Evolutionary conservation across 2,329 filamentous ascomycete species (phyloP), one percentile per base, ranked within the genome.

Genomic region (Leptographium wingfieldii): DNA sequence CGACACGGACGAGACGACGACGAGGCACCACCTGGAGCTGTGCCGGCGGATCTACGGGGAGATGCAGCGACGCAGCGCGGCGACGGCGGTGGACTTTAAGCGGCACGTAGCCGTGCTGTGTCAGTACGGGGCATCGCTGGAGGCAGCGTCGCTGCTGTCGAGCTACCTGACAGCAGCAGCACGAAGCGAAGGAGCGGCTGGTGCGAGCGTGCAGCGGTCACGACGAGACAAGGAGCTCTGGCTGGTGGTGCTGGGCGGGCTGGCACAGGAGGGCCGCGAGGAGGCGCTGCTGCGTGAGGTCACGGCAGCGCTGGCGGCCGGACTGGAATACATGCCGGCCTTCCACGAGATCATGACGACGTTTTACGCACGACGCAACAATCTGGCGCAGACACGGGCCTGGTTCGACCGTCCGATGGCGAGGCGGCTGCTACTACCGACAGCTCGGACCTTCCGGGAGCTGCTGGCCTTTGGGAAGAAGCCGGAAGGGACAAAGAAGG

Each of bases 391-490:
- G 62, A 85, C 85, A 3, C 85, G 87, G 67, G 69, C 75, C 14
- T 90, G 90, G 82, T 91, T 87, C 66, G 72, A 79, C 27, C 81
- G 80, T 63, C 75, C 80, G 1, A 73, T 84, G 3, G 67, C 72
- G 14, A 3, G 14, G 16, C 69, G 68, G 33, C 69, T 69, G 35
- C 69, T 69, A 49, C 67, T 70, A 60, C 77, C 79, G 1, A 76
- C 74, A 14, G 66, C 75, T 6, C 64, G 69, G 14, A 76, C 82
- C 0, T 80, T 83, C 63, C 71, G 74, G 56, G 77, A 77, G 49
- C 70, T 87, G n/a, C 71, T 89, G 46, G 76, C 76, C 49, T 84
- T 86, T 52, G 61, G 58, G 4, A 2, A 25, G 11, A 25, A 27
- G 33, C 2, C 29, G 49, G 49, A 5, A 3, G 12, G 19, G 51